A percentile compares a stretch with the other conserved stretches of the same genome.
Evolutionary conservation across 805 yeast species (phyloP).

Genomic region (Cyberlindnera mycetangii): DNA sequence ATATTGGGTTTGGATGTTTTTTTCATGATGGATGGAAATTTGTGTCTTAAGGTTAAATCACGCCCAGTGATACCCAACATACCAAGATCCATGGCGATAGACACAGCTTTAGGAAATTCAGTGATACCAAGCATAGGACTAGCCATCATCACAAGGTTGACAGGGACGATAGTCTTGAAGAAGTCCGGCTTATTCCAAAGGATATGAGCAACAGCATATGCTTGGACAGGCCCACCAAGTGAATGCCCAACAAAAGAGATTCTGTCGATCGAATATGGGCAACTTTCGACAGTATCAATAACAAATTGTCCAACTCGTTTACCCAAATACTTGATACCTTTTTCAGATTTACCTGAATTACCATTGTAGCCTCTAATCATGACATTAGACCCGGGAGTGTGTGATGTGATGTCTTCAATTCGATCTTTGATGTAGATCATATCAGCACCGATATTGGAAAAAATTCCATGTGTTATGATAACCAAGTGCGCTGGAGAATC

Average conservation of each 20-base stretch:
- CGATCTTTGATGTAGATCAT: slow-evolving; percentile 83
- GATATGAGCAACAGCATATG: slow-evolving; percentile 85
- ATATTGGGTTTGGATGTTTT: slow-evolving; percentile 5
- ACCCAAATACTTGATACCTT: slow-evolving; percentile 85
- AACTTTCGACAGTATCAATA: slow-evolving; percentile 40
- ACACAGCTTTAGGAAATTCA: slow-evolving; percentile 85
- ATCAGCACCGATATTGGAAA: slow-evolving; percentile 87
- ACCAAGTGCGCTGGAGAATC: slow-evolving; percentile 74
- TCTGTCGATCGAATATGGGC: slow-evolving; percentile 43
- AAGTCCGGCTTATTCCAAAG: slow-evolving; percentile 59
- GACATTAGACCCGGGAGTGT: slow-evolving; percentile 40
- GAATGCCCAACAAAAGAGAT: slow-evolving; percentile 93
- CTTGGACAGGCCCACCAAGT: slow-evolving; percentile 87
- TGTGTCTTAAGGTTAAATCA: slow-evolving; percentile 68
- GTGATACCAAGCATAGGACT: slow-evolving; percentile 87
- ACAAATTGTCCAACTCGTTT: slow-evolving; percentile 74
- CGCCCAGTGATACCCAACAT: slow-evolving; percentile 91
- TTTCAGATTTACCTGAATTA: slow-evolving; percentile 83
- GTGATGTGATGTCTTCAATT: slow-evolving; percentile 45
- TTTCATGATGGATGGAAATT: slow-evolving; percentile 28
- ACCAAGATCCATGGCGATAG: slow-evolving; percentile 82
- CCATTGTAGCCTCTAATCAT: slow-evolving; percentile 81
- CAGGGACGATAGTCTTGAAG: slow-evolving; percentile 63
- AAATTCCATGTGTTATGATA: slow-evolving; percentile 86
- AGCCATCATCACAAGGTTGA: slow-evolving; percentile 79